Base-by-base conservation (phyloP, 495 filamentous ascomycete genomes). In the Parathielavia appendiculata region DNA sequence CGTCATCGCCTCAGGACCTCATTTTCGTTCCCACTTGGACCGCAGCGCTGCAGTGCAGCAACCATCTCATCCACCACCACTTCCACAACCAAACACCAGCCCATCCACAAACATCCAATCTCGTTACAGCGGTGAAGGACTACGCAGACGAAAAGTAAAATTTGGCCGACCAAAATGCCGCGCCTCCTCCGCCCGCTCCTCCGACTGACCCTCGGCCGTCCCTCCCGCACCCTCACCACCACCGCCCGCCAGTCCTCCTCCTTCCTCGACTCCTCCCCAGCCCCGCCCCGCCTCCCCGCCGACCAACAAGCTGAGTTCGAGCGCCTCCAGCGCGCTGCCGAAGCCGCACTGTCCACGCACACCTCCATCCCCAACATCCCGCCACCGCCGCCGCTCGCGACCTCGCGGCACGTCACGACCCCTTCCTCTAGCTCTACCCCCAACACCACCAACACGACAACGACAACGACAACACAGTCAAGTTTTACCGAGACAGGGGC, bases 221-320 rank as follows among this genome's bases (percentile, higher is more conserved):
- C 13, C 10, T n/a, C 30, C 41, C 48, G 14, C 22, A 34, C 41
- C 35, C 30, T 10, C 34, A 17, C 45, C 41, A 16, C 35, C 51
- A 23, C 39, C 55, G 23, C 35, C 4, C 39, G 9, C 39, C 39
- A 34, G 35, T 32, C 23, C 65, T 51, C 62, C 67, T 76, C 69
- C 63, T 73, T 65, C 64, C 71, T 74, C 66, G 59, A 72, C 59
- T 48, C 54, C 60, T 61, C 77, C 10, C 91, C 92, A 17, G 75
- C 92, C 6, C 92, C 92, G 9, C 91, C 88, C 0, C 86, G 88
- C 14, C 87, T 97, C 5, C 88, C 92, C 5, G 83, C 89, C 59
- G 84, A 88, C 72, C 87, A 96, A 64, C 92, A 97, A 76, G 89
- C 90, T 69, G 86, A 96, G 52, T 97, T 95, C 71, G 92, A 97